Conservation (phyloP, 2,329 filamentous ascomycete species). For the Microcyclospora pomicola region DNA sequence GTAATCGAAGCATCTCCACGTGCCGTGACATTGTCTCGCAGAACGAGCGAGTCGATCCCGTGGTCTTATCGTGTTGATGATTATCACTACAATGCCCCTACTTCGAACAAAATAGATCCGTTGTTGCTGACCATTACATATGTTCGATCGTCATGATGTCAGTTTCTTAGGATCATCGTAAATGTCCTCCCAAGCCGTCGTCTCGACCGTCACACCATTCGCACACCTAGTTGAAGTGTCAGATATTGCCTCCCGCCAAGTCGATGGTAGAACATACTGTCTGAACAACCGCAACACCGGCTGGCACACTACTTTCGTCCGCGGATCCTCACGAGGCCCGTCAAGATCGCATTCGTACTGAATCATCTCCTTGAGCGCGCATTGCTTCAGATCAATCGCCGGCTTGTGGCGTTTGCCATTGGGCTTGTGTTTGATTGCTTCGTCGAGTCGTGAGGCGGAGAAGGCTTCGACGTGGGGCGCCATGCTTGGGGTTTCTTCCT, state of each 20-base stretch:
- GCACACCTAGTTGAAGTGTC: constrained; percentile 29
- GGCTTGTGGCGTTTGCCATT: constrained; percentile 39
- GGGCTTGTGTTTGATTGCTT: constrained; percentile 38
- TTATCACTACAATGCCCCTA: too few species aligned
- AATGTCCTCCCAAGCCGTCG: constrained; percentile 44
- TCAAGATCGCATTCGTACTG: constrained; percentile 49
- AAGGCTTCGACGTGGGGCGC: constrained; percentile 42
- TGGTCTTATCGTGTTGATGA: too few species aligned
- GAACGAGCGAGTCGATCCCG: too few species aligned
- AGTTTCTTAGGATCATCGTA: constrained; percentile 8
- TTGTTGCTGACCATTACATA: too few species aligned
- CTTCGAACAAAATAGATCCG: too few species aligned
- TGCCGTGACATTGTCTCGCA: too few species aligned
- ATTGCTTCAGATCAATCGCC: constrained; percentile 39
- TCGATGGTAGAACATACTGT: constrained; percentile 31
- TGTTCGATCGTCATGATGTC: too few species aligned
- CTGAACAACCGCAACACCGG: constrained; percentile 46
- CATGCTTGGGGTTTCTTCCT: constrained; percentile 27
- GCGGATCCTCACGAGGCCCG: constrained; percentile 26
- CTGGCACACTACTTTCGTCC: constrained; percentile 37
- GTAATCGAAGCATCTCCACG: too few species aligned
- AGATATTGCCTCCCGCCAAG: constrained; percentile 3
- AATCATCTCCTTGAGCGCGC: constrained; percentile 44
- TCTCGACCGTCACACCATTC: constrained; percentile 45
- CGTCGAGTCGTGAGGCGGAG: constrained; percentile 36